Conservation (phyloP, 108 stramenopile species). For the Bacterosira constricta region DNA sequence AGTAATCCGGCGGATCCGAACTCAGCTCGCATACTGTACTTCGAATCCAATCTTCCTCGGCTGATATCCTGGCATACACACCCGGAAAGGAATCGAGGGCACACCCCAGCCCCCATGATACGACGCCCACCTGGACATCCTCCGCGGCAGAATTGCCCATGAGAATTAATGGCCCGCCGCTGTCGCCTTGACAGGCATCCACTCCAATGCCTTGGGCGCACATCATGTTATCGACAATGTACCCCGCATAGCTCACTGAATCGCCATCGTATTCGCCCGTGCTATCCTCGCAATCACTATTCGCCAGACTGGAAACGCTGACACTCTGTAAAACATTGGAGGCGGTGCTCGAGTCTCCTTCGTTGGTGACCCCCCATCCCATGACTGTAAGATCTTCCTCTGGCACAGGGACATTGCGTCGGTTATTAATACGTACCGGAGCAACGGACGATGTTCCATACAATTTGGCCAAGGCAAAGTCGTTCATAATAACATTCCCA, state of each 20-base stretch:
- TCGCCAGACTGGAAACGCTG: conserved; percentile 32
- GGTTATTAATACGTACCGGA: conserved; percentile 28
- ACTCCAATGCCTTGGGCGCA: conserved; percentile 45
- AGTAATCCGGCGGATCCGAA: conserved; percentile 31
- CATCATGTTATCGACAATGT: conserved; percentile 63
- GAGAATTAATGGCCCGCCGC: conserved; percentile 46
- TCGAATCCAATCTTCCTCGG: conserved; percentile 36
- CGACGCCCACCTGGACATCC: conserved; percentile 49
- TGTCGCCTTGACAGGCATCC: conserved; percentile 63
- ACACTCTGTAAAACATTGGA: conserved; percentile 35
- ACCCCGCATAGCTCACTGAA: conserved; percentile 40
- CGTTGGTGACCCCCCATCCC: conserved; percentile 40
- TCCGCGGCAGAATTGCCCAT: conserved; percentile 4
- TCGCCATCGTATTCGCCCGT: conserved; percentile 14
- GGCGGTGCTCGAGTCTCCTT: background rate
- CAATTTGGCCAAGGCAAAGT: conserved; percentile 44
- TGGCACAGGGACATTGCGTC: background rate
- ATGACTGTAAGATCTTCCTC: conserved; percentile 27
- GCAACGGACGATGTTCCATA: conserved; percentile 7
- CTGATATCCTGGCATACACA: conserved; percentile 25
- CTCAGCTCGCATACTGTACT: conserved; percentile 33
- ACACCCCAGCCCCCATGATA: conserved; percentile 42
- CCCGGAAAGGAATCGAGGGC: conserved; percentile 5
- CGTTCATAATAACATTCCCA: conserved; percentile 33
- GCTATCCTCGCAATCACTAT: conserved; percentile 24